Percentiles rank a stretch among this genome's conserved stretches.
Conservation (phyloP, 148 eudicot species). For the Chenopodium quinoa region DNA sequence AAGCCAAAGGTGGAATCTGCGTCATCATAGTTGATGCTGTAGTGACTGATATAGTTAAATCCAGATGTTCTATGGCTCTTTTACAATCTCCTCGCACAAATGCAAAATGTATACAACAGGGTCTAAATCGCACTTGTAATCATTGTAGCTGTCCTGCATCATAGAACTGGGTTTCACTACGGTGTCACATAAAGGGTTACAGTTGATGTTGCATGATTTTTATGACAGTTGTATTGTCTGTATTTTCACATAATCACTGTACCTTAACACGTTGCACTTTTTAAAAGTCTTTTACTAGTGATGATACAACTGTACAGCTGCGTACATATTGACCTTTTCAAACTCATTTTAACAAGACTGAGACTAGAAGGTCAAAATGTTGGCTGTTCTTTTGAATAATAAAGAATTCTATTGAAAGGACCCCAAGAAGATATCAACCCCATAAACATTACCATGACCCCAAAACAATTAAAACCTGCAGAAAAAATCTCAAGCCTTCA, state of each 20-base stretch:
- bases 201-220: not conserved
- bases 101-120: not conserved
- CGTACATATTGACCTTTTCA: not conserved
- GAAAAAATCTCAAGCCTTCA: not conserved
- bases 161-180: not conserved
- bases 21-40: not conserved
- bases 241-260: not conserved
- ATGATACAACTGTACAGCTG: not conserved
- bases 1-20: not conserved
- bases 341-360: not conserved
- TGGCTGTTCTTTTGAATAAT: not conserved
- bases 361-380: not conserved
- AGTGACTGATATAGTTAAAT: not conserved
- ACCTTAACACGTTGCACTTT: not conserved
- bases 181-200: not conserved
- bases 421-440: not conserved
- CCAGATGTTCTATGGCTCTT: not conserved
- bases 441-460: not conserved
- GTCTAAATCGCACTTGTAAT: not conserved
- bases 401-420: not conserved
- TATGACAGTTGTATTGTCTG: not conserved
- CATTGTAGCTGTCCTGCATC: not conserved
- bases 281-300: not conserved
- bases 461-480: not conserved
- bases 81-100: not conserved